Conservation (phyloP, 768 basidiomycete species). For the Podaxis sp. region DNA sequence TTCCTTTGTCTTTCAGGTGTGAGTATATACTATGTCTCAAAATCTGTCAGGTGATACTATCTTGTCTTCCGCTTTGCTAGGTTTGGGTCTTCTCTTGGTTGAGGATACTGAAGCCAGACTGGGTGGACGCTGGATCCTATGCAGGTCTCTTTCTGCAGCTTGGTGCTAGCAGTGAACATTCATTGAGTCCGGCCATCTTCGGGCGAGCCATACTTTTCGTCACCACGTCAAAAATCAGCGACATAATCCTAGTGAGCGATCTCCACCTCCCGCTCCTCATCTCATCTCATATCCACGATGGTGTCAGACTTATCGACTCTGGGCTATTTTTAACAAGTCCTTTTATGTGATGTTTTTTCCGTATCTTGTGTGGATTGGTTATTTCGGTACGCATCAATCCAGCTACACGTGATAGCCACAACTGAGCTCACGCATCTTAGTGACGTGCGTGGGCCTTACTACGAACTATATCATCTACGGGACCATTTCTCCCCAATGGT, state of each 20-base stretch:
- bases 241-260: conserved; percentile 3
- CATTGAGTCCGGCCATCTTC: not conserved
- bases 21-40: not conserved
- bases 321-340: not conserved
- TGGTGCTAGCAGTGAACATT: not conserved
- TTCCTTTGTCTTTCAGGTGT: conserved; percentile 5
- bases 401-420: no score
- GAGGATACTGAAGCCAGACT: not conserved
- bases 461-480: not conserved
- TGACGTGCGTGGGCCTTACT: not conserved
- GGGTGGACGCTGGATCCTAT: not conserved
- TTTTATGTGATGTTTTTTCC: not conserved
- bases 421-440: not conserved
- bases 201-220: not conserved
- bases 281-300: not conserved
- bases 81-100: conserved; percentile 6
- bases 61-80: not conserved
- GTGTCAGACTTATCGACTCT: conserved; percentile 1
- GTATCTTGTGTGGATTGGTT: conserved; percentile 3
- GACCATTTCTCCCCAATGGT: not conserved
- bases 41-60: not conserved
- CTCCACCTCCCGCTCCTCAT: not conserved
- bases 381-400: not conserved
- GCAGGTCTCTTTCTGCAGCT: not conserved
- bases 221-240: not conserved